Base-by-base conservation (phyloP, 768 basidiomycete species). In the Asterophora parasitica region DNA sequence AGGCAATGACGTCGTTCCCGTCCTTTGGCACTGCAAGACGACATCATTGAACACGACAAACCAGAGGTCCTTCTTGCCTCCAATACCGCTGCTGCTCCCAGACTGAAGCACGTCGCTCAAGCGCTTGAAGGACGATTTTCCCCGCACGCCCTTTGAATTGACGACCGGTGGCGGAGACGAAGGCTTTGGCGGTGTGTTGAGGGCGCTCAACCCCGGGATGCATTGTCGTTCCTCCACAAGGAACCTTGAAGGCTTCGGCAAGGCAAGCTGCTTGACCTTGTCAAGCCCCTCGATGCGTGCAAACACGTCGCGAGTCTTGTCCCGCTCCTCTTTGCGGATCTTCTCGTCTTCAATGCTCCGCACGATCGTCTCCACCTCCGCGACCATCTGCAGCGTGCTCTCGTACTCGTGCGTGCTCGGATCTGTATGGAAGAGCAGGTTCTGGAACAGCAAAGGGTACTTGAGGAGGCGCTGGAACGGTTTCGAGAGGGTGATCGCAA, bases 291-390 rank as follows among this genome's bases (percentile, higher is more conserved):
- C 96, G 26, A 99, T 97, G 7, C 96, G 83, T 4, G 94, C 96
- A 56, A 96, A 89, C 2, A 91, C 86, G 64, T 99, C 95, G 11
- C 95, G 76, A 3, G 94, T 96, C 72, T 87, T 88, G 67, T 96
- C 92, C 27, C 95, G 82, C 63, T 95, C 92, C 62, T 98, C 95
- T 66, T 92, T 91, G 63, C 89, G 87, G 46, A 92, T 88, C 74
- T 98, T 98, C 72, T 99, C 93, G 58, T 97, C 95, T 65, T 99
- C 95, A 47, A 99, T 97, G 52, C 88, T 90, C 37, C 95, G 79
- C 40, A 99, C 95, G 58, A 98, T 95, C 15, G 78, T 83, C 69
- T 99, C 96, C 6, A 99, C 90, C 65, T 98, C 93, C 15, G 92
- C 91, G 1, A 97, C 93, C 90, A 98, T 95, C 62, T 87, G 85